Conservation (phyloP, 129 eudicot genomes). For the Helichrysum umbraculigerum region DNA sequence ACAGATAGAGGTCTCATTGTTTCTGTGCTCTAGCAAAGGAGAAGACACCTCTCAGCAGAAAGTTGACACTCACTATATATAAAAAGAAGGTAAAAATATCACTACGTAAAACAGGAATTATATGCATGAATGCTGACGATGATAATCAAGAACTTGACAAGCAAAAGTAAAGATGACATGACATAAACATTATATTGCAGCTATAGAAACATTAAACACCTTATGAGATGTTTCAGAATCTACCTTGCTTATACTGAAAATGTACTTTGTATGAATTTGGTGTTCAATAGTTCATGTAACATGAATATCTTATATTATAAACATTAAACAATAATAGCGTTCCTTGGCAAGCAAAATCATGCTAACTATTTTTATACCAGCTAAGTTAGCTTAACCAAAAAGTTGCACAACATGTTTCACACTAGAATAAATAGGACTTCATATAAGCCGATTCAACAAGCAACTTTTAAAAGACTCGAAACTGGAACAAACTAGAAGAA, state of each 20-base stretch:
- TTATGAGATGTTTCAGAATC: neutral
- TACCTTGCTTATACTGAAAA: neutral
- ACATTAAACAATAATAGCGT: neutral
- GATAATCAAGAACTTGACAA: neutral
- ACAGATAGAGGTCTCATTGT: conserved; percentile 33
- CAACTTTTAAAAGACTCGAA: no score
- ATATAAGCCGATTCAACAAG: no score
- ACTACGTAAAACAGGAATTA: neutral
- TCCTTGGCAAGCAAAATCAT: neutral
- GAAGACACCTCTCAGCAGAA: conserved; percentile 35
- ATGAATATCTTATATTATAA: neutral
- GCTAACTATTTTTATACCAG: neutral
- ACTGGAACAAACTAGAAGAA: no score
- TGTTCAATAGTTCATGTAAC: neutral
- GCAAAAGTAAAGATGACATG: conserved; percentile 2
- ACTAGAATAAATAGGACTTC: no score
- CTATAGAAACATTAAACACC: neutral
- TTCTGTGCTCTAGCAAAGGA: conserved; percentile 29
- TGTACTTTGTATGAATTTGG: neutral
- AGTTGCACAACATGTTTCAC: neutral
- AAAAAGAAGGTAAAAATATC: conserved; percentile 12
- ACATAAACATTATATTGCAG: neutral
- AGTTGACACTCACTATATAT: neutral
- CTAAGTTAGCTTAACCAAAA: neutral
- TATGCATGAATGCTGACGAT: neutral